A percentile compares a stretch with the other conserved stretches of the same genome.
These are phyloP conservation scores for Pythium coloratum DNA, from an alignment of 352 stramenopile genomes.

Conservation along the genomic window DNA sequence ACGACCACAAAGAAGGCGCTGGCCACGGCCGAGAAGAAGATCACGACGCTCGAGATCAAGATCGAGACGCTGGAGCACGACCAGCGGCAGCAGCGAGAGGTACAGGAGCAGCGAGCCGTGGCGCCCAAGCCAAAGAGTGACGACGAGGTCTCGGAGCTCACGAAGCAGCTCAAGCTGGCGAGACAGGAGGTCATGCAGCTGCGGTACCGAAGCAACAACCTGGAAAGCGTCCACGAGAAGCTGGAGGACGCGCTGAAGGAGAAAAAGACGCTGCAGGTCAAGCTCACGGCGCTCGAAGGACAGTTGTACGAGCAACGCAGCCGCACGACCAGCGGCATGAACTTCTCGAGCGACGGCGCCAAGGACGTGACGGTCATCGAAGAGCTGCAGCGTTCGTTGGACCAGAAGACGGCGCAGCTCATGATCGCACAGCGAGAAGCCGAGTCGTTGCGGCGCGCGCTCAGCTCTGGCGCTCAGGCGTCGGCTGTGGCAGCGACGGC, in stretches of 20 bases:
- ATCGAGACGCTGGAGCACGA: slow-evolving; percentile 34
- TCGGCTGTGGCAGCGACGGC: slow-evolving; percentile 1
- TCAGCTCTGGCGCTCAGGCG: slow-evolving; percentile 10
- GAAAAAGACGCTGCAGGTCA: slow-evolving; percentile 76
- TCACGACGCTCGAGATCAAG: slow-evolving; percentile 46
- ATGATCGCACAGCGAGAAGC: slow-evolving; percentile 49
- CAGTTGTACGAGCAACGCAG: slow-evolving; percentile 78
- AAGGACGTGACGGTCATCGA: slow-evolving; percentile 41
- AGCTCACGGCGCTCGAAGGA: slow-evolving; percentile 74
- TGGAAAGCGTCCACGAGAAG: slow-evolving; percentile 66
- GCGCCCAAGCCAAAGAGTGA: slow-evolving; percentile 27
- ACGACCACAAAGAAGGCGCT: slow-evolving; percentile 30
- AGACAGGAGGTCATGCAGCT: slow-evolving; percentile 85
- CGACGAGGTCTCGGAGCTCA: slow-evolving; percentile 55
- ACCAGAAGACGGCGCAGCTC: slow-evolving; percentile 56
- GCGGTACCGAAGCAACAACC: slow-evolving; percentile 78
- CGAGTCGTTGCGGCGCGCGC: slow-evolving; percentile 39
- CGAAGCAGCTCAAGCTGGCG: slow-evolving; percentile 75
- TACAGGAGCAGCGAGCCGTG: slow-evolving; percentile 29
- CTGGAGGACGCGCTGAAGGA: slow-evolving; percentile 75
- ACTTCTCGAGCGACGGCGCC: slow-evolving; percentile 35
- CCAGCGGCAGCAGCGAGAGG: slow-evolving; percentile 16
- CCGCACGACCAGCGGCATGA: slow-evolving; percentile 59
- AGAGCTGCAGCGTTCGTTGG: slow-evolving; percentile 56
- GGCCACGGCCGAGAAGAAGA: slow-evolving; percentile 33